Conservation (phyloP, 106 monocot genomes). For the Iris macrosiphon region DNA sequence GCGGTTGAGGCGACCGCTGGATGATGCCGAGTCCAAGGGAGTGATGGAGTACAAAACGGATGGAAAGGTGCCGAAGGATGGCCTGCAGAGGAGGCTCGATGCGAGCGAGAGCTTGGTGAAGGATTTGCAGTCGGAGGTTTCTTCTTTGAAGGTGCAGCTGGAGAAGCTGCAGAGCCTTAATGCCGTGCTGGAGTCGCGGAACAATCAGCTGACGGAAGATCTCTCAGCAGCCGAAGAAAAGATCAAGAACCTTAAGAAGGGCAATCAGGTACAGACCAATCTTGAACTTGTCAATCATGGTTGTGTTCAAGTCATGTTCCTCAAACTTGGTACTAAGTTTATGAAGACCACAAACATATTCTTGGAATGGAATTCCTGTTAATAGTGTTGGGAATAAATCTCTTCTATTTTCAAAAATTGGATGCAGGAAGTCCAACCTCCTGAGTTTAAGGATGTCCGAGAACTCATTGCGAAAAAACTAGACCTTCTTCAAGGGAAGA, state of each 20-base stretch:
- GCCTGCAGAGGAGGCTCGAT: constrained; percentile 36
- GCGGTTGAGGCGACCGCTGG: constrained; percentile 11
- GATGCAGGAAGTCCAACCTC: constrained; percentile 1
- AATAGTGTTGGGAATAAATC: no score
- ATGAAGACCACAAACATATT: no score
- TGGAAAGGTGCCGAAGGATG: constrained; percentile 18
- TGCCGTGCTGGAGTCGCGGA: constrained; percentile 42
- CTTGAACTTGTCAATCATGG: no score
- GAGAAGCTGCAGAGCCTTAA: constrained; percentile 47
- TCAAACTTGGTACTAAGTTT: no score
- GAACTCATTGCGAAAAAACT: constrained; percentile 23
- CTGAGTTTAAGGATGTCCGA: constrained; percentile 15
- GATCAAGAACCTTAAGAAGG: constrained; percentile 17
- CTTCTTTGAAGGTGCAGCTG: constrained; percentile 25
- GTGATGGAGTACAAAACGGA: constrained; percentile 13
- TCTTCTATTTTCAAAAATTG: no score
- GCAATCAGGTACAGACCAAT: constrained; percentile 40
- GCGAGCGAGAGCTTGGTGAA: constrained; percentile 40
- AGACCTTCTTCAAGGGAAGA: constrained; percentile 4
- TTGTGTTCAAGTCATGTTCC: no score
- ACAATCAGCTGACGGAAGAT: constrained; percentile 27
- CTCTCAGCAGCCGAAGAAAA: constrained; percentile 34
- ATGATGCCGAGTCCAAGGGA: constrained; percentile 12
- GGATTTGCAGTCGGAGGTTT: constrained; percentile 42
- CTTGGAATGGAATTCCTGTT: no score